Evolutionary conservation across 371 early-diverging fungal genomes (phyloP), one percentile per base, ranked within the genome.

Genomic region (Mucor indicus): DNA sequence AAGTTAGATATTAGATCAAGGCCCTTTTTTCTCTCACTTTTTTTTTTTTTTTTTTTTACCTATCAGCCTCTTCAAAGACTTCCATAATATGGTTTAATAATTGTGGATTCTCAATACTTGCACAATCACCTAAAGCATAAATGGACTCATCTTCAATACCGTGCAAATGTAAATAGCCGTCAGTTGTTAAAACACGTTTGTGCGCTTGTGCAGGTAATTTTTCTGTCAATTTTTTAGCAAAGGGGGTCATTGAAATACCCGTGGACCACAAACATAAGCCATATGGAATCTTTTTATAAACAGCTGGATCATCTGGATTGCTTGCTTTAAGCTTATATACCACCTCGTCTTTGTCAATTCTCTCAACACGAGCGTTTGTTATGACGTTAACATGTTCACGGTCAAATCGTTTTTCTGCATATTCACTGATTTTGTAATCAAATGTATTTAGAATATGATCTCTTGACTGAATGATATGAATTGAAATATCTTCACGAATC

Each of bases 61-160:
- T 46, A 48, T 86, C 87, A 13, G 76, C 70, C 9, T 62, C 64
- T 42, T 72, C 44, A 45, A 84, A 73, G 22, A 75, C 57, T 1
- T 80, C 64, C 61, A 75, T 70, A 19, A 86, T 74, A 22, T 67
- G 64, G 9, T 74, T 63, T 10, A 79, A 48, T 29, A 87, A 56
- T n/a, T 82, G 77, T 7, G 89, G 89, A 43, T 83, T 84, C 24
- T 87, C 87, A 45, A 77, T 80, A 1, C 85, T 80, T 3, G 93
- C 87, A 64, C 95, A 95, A 60, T 95, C 95, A 16, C 95, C 95
- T 13, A 93, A 61, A 0, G 93, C 93, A 64, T 80, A 91, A 1
- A 91, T 84, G 4, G 84, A 76, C 24, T 79, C 71, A 51, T 85
- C 83, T 0, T 68, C 44, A 0, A 71, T 44, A 21, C 86, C 88